Evolutionary conservation across 495 filamentous ascomycete species (phyloP), one percentile per base, ranked within the genome.

Genomic region (Tuber brumale): DNA sequence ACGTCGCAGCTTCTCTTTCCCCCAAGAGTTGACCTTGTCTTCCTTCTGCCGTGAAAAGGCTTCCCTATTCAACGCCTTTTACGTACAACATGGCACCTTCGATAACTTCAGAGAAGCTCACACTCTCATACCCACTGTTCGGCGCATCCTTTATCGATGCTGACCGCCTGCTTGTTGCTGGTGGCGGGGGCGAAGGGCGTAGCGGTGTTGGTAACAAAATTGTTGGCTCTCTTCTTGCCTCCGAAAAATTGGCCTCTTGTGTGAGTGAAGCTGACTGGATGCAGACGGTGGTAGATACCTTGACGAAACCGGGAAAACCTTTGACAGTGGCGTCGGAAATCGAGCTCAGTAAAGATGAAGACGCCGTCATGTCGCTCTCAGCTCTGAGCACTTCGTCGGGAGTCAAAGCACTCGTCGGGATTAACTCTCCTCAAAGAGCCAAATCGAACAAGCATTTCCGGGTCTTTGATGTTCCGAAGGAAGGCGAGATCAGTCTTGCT

Each of bases 171-270:
- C 85, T 97, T 14, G 93, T 97, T n/a, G 95, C 91, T 48, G 95
- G 95, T 42, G 95, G 95, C 71, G 95, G 95, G 76, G 95, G 95
- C 31, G 91, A 94, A 81, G 90, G 91, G 57, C 89, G 91, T 75
- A 95, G 88, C 81, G 95, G 94, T 70, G 93, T 97, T 46, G 89
- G 90, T 43, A 99, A 97, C 85, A 95, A 94, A 85, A 94, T 98
- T 83, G 93, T 91, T 83, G 86, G 89, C 86, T 72, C 76, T 71
- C 74, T 75, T 57, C 44, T 72, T 3, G 10, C n/a, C 27, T 31
- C 9, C 35, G 18, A 12, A 31, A 23, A 69, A 35, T 48, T 16
- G 31, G n/a, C 37, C 39, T 51, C 48, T 45, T 7, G 37, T 7
- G 37, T 37, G 51, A 48, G 27, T 18, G 14, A 46, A 19, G 10